Conservation (phyloP, 306 rosid genomes). For the Arachis hypogaea region DNA sequence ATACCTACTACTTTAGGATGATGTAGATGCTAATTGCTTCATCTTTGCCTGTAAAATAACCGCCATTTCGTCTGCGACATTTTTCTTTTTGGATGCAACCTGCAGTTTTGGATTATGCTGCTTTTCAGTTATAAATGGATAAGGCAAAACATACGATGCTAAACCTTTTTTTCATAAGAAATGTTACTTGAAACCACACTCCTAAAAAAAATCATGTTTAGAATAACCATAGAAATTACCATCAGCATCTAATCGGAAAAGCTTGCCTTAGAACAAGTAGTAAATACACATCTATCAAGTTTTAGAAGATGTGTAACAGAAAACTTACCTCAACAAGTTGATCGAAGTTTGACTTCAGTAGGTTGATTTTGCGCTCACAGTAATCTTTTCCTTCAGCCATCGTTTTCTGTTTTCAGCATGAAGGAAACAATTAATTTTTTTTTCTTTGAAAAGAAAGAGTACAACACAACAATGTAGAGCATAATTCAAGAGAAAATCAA, state of each 20-base stretch:
- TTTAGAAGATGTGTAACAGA: not conserved
- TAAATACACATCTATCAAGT: not conserved
- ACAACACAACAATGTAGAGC: too few species aligned
- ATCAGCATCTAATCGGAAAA: not conserved
- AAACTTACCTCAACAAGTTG: slow-evolving; percentile 83
- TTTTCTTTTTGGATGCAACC: slow-evolving; percentile 89
- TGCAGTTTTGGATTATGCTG: slow-evolving; percentile 48
- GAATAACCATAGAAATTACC: not conserved
- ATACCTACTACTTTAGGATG: slow-evolving; percentile 42
- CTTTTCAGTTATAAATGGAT: not conserved
- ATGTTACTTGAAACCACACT: not conserved
- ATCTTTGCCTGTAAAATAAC: slow-evolving; percentile 71
- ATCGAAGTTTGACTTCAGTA: slow-evolving; percentile 88
- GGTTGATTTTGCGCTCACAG: slow-evolving; percentile 83
- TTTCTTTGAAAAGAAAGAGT: too few species aligned
- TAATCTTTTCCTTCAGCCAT: slow-evolving; percentile 87
- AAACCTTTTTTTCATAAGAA: not conserved
- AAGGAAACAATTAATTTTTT: not conserved
- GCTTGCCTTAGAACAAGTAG: not conserved
- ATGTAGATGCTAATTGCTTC: slow-evolving; percentile 66
- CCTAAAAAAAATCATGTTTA: not conserved
- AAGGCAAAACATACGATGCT: not conserved
- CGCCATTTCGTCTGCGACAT: slow-evolving; percentile 72
- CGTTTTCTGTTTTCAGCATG: slow-evolving; percentile 59
- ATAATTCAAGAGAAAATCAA: too few species aligned